Base-by-base conservation (phyloP, 495 filamentous ascomycete species). In the Neurospora sp. region DNA sequence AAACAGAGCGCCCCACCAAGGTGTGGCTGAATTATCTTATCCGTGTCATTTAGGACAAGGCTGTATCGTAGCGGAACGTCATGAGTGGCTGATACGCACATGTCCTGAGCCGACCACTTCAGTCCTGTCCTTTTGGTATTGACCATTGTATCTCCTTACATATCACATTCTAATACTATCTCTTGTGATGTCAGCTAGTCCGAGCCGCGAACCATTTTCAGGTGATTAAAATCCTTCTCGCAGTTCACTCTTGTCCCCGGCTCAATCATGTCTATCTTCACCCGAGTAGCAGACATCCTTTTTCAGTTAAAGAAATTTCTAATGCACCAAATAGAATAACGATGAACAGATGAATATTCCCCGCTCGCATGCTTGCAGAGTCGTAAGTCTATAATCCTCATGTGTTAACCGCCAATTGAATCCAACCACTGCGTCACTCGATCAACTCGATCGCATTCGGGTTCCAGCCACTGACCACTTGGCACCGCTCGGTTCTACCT, bases 401-500 rank as follows among this genome's bases (percentile, higher is more conserved):
- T 18, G 3, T 18, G 54, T 35, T 66, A 37, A 66, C 27, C 27
- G 14, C 27, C 54, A 18, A 3, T 37, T 3, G 54, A 66, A 35
- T 35, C 12, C 54, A 66, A 35, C 54, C 54, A 66, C 54, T 16
- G 14, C 54, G 27, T 66, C 27, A 66, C 23, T 18, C 54, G 20
- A 59, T 31, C 10, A 59, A 14, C 10, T 59, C 20, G 27, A 31
- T 66, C 14, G 27, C 27, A 12, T 35, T 35, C 27, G 14, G 27
- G 14, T 66, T 66, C 23, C 70, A 12, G 38, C 42, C 44, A 46
- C 38, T n/a, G 70, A 42, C 18, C 23, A 39, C 35, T 20, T 70
- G 70, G 35, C 27, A 16, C 70, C 18, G 39, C 31, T 37, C 18
- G 62, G 27, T 23, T 74, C 46, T 88, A 99, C 78, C 92, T 89